These are phyloP conservation scores for Speleostelium caveatum DNA, from an alignment of 78 protist species.

Conservation along the genomic window DNA sequence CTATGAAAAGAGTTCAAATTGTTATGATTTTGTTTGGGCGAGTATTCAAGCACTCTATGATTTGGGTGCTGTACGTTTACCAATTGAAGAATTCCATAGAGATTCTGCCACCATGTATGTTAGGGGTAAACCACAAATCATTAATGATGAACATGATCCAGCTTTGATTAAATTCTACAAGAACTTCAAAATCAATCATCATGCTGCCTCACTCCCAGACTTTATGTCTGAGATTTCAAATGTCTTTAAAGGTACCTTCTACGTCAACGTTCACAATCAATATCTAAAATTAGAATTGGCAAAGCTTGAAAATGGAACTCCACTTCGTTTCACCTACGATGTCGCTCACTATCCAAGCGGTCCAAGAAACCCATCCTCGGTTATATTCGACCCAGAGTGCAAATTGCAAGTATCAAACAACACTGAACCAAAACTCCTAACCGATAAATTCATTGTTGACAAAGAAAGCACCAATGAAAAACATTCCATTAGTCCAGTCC, in stretches of 20 bases:
- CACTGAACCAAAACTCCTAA: too few species aligned
- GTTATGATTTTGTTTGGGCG: slow-evolving; percentile 68
- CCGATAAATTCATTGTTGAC: too few species aligned
- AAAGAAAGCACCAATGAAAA: too few species aligned
- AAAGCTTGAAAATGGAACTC: too few species aligned
- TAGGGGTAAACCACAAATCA: neutral
- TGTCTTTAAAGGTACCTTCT: slow-evolving; percentile 30
- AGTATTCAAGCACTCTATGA: slow-evolving; percentile 24
- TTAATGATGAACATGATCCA: neutral
- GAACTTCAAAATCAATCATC: neutral
- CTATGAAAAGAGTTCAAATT: neutral
- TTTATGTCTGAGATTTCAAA: neutral
- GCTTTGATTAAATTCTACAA: slow-evolving; percentile 19
- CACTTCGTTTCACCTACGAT: too few species aligned
- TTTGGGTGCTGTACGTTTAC: slow-evolving; percentile 14
- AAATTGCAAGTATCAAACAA: too few species aligned
- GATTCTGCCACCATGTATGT: slow-evolving; percentile 34
- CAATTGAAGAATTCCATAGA: neutral
- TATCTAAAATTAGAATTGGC: slow-evolving; percentile 43
- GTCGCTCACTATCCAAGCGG: too few species aligned
- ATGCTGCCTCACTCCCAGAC: neutral
- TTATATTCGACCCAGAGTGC: too few species aligned
- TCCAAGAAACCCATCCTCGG: too few species aligned
- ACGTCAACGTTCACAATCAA: neutral
- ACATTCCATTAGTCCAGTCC: too few species aligned